A percentile compares a stretch with the other conserved stretches of the same genome.
These are phyloP conservation scores for Sanghuangporus sanghuang DNA, from an alignment of 1,284 basidiomycete genomes.

Conservation along the genomic window DNA sequence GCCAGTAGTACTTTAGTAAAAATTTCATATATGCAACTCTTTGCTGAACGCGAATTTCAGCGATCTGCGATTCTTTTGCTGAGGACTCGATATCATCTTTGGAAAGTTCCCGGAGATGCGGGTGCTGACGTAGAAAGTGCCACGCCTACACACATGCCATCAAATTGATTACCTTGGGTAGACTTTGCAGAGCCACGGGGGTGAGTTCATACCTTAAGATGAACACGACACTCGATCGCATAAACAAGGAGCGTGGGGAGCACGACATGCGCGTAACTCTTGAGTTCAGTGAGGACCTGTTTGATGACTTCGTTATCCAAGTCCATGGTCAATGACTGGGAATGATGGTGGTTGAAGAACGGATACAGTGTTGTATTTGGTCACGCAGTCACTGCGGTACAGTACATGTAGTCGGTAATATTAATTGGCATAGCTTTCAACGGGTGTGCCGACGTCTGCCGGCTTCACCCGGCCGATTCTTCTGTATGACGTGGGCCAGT, in stretches of 20 bases:
- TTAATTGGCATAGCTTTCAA: too few species aligned
- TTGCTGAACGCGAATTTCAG: background rate
- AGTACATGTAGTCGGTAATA: too few species aligned
- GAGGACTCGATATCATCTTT: background rate
- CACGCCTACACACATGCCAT: background rate
- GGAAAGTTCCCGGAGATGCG: background rate
- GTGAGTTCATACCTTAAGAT: background rate
- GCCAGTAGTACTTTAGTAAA: background rate
- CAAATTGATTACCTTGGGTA: background rate
- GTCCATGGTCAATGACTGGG: background rate
- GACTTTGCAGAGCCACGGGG: background rate
- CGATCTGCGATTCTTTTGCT: too few species aligned
- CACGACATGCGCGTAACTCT: background rate
- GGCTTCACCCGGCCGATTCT: too few species aligned
- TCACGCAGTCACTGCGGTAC: too few species aligned
- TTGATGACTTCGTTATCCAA: background rate
- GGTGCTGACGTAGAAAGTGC: constrained; percentile 3
- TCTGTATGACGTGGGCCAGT: too few species aligned
- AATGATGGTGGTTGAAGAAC: too few species aligned
- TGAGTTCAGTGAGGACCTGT: background rate
- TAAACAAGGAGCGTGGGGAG: constrained; percentile 9
- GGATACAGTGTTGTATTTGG: too few species aligned
- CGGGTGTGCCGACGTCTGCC: background rate
- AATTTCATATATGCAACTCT: background rate
- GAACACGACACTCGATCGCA: background rate